A percentile compares a stretch with the other conserved stretches of the same genome.
These are phyloP conservation scores for Centella asiatica DNA, from an alignment of 129 eudicot genomes.

Conservation along the genomic window DNA sequence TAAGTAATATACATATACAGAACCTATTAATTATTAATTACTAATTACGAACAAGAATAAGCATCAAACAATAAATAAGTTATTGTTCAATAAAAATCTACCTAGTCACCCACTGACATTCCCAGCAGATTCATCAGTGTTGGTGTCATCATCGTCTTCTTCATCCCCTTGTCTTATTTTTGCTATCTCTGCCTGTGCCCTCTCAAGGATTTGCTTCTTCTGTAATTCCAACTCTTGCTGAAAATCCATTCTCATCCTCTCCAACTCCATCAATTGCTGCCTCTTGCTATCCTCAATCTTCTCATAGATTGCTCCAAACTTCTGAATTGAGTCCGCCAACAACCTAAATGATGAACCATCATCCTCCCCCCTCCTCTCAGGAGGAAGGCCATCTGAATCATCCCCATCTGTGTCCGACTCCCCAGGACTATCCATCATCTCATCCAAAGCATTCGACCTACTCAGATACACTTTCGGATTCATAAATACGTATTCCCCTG, in stretches of 20 bases:
- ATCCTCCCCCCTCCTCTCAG: constrained; percentile 16
- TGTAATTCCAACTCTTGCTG: constrained; percentile 81
- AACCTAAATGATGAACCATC: constrained; percentile 46
- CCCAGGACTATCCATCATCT: constrained; percentile 89
- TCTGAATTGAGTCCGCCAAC: constrained; percentile 77
- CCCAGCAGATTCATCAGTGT: constrained; percentile 22
- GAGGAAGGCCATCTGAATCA: constrained; percentile 21
- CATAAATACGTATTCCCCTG: constrained; percentile 96
- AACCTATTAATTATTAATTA: not conserved
- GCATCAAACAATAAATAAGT: not conserved
- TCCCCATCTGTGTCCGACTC: constrained; percentile 56
- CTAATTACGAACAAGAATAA: not conserved
- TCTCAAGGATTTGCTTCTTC: constrained; percentile 78
- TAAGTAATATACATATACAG: no score
- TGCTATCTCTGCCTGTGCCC: constrained; percentile 73
- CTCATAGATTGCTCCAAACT: constrained; percentile 79
- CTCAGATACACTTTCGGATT: constrained; percentile 67
- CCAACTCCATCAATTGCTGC: constrained; percentile 81
- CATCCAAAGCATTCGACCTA: constrained; percentile 72
- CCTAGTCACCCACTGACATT: constrained; percentile 32
- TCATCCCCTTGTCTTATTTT: constrained; percentile 53
- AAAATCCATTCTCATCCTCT: constrained; percentile 80
- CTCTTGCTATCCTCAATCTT: constrained; percentile 84
- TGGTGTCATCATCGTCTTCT: constrained; percentile 27
- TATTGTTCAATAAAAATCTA: constrained; percentile 5